Evolutionary conservation across 345 rosid genomes (phyloP).

Genomic region (Microthlaspi erraticum): DNA sequence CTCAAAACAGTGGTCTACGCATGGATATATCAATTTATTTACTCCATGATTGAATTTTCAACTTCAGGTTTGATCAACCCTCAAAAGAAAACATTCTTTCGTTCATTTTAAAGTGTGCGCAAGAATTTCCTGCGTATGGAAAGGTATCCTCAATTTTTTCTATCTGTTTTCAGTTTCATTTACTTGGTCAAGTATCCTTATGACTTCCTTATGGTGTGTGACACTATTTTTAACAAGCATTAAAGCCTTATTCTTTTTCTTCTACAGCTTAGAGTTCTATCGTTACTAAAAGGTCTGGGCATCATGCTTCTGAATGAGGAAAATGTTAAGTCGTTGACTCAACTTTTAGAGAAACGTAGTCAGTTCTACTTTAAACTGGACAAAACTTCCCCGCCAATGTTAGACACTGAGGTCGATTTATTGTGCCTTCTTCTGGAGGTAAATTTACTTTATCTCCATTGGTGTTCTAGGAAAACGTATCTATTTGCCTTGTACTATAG

Average conservation of each 20-base stretch:
- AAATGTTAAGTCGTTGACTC: conserved; percentile 64
- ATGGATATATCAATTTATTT: background rate
- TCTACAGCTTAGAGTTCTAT: conserved; percentile 74
- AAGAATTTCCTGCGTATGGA: conserved; percentile 66
- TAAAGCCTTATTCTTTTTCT: conserved; percentile 11
- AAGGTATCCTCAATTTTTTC: conserved; percentile 56
- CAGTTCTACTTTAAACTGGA: conserved; percentile 51
- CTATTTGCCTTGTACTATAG: conserved; percentile 2
- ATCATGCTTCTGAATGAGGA: conserved; percentile 53
- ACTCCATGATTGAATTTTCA: conserved; percentile 6
- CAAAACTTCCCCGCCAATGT: conserved; percentile 55
- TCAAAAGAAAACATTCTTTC: conserved; percentile 68
- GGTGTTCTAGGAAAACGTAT: background rate
- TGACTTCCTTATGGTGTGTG: conserved; percentile 7
- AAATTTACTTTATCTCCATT: conserved; percentile 31
- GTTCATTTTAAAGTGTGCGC: conserved; percentile 53
- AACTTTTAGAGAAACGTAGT: conserved; percentile 64
- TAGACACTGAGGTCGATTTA: conserved; percentile 64
- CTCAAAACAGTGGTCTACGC: conserved; percentile 21
- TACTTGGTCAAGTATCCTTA: background rate
- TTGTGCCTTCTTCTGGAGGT: conserved; percentile 91
- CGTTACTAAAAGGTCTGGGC: conserved; percentile 83
- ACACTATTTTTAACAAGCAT: conserved; percentile 5
- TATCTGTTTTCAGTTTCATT: conserved; percentile 28
- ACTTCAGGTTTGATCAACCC: conserved; percentile 73